Evolutionary conservation across 2,329 filamentous ascomycete genomes (phyloP).

Genomic region (Paramyrothecium roridum): DNA sequence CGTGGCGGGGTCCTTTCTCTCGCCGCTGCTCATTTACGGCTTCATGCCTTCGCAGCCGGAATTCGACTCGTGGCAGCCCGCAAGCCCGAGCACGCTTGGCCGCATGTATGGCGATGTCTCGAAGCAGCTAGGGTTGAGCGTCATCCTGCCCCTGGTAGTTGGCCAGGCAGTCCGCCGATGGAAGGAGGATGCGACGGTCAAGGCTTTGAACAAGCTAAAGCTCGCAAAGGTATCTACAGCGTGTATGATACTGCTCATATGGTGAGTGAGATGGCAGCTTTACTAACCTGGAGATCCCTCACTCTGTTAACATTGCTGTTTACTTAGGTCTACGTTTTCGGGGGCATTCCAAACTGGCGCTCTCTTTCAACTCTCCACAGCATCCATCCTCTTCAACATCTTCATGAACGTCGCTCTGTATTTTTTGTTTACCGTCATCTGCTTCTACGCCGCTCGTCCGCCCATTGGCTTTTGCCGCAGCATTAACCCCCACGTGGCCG

Average conservation of each 20-base stretch:
- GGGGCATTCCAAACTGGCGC: slow-evolving; percentile 62
- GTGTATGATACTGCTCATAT: slow-evolving; percentile 46
- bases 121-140: slow-evolving; percentile 64
- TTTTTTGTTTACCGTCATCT: slow-evolving; percentile 59
- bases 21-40: slow-evolving; percentile 60
- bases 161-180: slow-evolving; percentile 58
- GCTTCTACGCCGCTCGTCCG: slow-evolving; percentile 48
- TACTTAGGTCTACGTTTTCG: slow-evolving; percentile 64
- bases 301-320: slow-evolving; percentile 30
- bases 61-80: slow-evolving; percentile 55
- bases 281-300: background rate
- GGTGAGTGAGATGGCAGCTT: slow-evolving; percentile 26
- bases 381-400: slow-evolving; percentile 63
- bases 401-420: slow-evolving; percentile 66
- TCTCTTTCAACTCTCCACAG: slow-evolving; percentile 52
- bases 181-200: slow-evolving; percentile 48
- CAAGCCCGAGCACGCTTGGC: slow-evolving; percentile 48
- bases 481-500: slow-evolving; percentile 29
- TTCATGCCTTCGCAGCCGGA: slow-evolving; percentile 51
- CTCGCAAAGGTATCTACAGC: slow-evolving; percentile 45
- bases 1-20: slow-evolving; percentile 64
- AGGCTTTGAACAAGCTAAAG: slow-evolving; percentile 50
- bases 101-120: slow-evolving; percentile 65
- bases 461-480: slow-evolving; percentile 26
- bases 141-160: slow-evolving; percentile 60